These are phyloP conservation scores for Globisporangium alternatum DNA, from an alignment of 352 stramenopile genomes.

Conservation along the genomic window DNA sequence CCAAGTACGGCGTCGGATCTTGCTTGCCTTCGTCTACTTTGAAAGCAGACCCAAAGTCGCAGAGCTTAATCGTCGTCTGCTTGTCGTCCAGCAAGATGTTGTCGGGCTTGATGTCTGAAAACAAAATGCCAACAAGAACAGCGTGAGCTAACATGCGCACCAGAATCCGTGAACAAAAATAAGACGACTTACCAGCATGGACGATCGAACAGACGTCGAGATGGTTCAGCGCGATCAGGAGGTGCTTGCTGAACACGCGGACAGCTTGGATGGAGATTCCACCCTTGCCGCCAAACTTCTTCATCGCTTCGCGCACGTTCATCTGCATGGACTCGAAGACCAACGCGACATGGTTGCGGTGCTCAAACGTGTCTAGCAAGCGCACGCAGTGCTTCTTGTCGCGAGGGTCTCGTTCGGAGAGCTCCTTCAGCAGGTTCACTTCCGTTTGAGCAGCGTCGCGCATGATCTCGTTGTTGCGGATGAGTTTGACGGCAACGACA, in stretches of 20 bases:
- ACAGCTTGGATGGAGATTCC: slow-evolving; percentile 86
- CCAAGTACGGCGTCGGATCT: slow-evolving; percentile 96
- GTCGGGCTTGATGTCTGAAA: slow-evolving; percentile 95
- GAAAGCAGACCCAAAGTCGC: slow-evolving; percentile 98
- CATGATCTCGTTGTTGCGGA: slow-evolving; percentile 98
- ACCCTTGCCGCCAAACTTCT: slow-evolving; percentile 85
- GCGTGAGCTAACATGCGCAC: slow-evolving; percentile 9
- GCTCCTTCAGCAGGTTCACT: slow-evolving; percentile 71
- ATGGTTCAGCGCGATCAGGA: slow-evolving; percentile 77
- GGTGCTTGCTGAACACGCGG: slow-evolving; percentile 77
- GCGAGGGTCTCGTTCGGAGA: slow-evolving; percentile 62
- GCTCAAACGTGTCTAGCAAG: slow-evolving; percentile 83
- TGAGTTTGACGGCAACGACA: slow-evolving; percentile 84
- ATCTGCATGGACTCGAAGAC: slow-evolving; percentile 98
- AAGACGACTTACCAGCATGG: slow-evolving; percentile 76
- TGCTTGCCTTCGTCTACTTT: slow-evolving; percentile 89
- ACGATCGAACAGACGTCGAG: slow-evolving; percentile 83
- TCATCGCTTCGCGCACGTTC: slow-evolving; percentile 94
- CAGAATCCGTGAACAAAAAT: background rate
- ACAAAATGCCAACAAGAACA: slow-evolving; percentile 5
- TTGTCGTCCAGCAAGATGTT: slow-evolving; percentile 97
- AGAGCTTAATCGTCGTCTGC: slow-evolving; percentile 94
- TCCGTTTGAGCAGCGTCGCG: slow-evolving; percentile 92
- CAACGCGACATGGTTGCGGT: slow-evolving; percentile 95
- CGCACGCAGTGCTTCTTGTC: slow-evolving; percentile 87